Evolutionary conservation across 2,329 filamentous ascomycete species (phyloP).

Genomic region (Cercospora sp.): DNA sequence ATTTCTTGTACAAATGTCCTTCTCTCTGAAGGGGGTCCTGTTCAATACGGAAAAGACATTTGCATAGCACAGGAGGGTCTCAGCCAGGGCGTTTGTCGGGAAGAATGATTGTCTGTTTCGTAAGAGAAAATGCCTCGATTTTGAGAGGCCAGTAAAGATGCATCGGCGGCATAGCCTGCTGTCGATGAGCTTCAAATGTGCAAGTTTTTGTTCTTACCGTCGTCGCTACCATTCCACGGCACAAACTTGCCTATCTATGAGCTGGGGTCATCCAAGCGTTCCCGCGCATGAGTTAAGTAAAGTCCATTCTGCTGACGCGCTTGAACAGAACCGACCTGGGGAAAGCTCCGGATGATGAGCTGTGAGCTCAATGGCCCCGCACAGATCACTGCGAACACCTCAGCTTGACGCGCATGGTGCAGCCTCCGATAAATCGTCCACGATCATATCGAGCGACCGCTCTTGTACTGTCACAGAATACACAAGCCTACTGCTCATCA

Average conservation of each 20-base stretch:
- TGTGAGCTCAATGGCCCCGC: neutral
- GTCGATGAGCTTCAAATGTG: neutral
- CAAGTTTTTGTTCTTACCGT: neutral
- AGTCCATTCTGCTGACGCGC: neutral
- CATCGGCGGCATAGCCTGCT: neutral
- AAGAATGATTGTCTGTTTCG: neutral
- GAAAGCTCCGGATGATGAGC: neutral
- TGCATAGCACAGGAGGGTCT: conserved; percentile 11
- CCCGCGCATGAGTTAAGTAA: neutral
- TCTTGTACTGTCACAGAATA: too few relatives aligned
- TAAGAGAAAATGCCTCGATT: neutral
- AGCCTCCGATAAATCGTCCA: too few relatives aligned
- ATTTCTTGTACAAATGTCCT: conserved; percentile 12
- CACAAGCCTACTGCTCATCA: too few relatives aligned
- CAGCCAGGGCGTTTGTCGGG: conserved; percentile 8
- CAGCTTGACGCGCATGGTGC: neutral
- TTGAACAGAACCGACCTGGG: neutral
- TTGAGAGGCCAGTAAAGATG: neutral
- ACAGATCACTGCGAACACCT: neutral
- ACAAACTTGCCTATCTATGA: neutral
- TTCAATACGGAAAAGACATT: conserved; percentile 5
- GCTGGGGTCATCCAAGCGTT: neutral
- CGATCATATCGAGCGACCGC: too few relatives aligned
- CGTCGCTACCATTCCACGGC: neutral
- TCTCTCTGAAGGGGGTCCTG: neutral